phyloP scores from a whole-genome alignment of 2,329 filamentous ascomycete species.

The Colletotrichum melonis region DNA sequence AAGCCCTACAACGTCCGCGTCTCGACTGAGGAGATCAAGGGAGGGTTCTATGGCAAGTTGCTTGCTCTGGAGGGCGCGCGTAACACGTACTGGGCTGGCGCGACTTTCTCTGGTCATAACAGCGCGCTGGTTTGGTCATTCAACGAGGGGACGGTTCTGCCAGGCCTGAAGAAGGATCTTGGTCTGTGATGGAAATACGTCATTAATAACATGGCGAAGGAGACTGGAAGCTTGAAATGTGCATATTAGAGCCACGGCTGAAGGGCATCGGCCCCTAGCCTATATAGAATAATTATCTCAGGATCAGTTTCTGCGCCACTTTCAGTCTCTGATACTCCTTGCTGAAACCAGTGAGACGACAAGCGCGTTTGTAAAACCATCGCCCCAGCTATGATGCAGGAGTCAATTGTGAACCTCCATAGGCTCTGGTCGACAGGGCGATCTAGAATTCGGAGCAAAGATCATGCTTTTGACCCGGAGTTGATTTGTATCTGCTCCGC shows the following conservation, averaged over 20 bases:
- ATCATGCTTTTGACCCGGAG: not conserved
- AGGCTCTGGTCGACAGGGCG: no score
- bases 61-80: slow-evolving; percentile 47
- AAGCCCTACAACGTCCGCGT: slow-evolving; percentile 43
- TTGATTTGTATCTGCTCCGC: not conserved
- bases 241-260: not conserved
- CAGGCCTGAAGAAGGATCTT: slow-evolving; percentile 30
- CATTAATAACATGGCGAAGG: not conserved
- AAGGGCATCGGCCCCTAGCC: not conserved
- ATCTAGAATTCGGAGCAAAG: not conserved
- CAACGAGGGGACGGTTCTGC: slow-evolving; percentile 24
- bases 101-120: slow-evolving; percentile 36
- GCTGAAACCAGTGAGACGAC: accelerated
- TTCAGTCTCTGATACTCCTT: not conserved
- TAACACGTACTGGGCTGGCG: slow-evolving; percentile 51
- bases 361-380: not conserved
- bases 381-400: no score
- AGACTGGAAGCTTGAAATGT: not conserved
- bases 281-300: not conserved
- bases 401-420: no score
- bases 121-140: slow-evolving; percentile 24
- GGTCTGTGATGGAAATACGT: not conserved
- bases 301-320: not conserved
- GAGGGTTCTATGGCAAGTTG: slow-evolving; percentile 48
- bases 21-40: slow-evolving; percentile 40